Conservation (phyloP, 306 rosid genomes). For the Vicia sativa region DNA sequence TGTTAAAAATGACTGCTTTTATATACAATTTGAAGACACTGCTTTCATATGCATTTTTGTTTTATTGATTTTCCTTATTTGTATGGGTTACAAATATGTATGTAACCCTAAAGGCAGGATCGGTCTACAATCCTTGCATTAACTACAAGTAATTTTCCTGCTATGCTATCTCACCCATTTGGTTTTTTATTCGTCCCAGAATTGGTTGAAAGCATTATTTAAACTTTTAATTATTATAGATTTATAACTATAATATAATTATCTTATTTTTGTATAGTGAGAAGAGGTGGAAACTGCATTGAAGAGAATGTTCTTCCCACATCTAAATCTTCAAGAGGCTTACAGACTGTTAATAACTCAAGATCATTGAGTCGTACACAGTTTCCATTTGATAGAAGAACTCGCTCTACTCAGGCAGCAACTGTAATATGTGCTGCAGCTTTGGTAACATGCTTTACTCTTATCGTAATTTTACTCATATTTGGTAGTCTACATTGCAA, state of each 20-base stretch:
- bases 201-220: no score
- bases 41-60: no score
- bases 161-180: no score
- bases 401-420: slow-evolving; percentile 32
- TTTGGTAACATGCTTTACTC: slow-evolving; percentile 43
- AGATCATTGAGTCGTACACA: slow-evolving; percentile 18
- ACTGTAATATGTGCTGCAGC: slow-evolving; percentile 55
- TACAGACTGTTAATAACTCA: slow-evolving; percentile 13
- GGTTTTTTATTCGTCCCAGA: no score
- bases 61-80: no score
- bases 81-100: no score
- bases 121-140: no score
- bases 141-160: no score
- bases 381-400: slow-evolving; percentile 35
- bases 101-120: no score
- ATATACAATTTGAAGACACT: no score
- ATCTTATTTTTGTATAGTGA: slow-evolving; percentile 35
- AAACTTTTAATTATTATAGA: no score
- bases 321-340: slow-evolving; percentile 32
- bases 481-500: slow-evolving; percentile 11
- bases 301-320: slow-evolving; percentile 34
- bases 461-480: background rate
- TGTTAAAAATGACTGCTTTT: no score
- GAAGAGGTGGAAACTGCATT: slow-evolving; percentile 31
- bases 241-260: slow-evolving; percentile 13